A percentile compares a stretch with the other conserved stretches of the same genome.
phyloP scores from a whole-genome alignment of 2,329 filamentous ascomycete species.

The Diaporthe amygdali region DNA sequence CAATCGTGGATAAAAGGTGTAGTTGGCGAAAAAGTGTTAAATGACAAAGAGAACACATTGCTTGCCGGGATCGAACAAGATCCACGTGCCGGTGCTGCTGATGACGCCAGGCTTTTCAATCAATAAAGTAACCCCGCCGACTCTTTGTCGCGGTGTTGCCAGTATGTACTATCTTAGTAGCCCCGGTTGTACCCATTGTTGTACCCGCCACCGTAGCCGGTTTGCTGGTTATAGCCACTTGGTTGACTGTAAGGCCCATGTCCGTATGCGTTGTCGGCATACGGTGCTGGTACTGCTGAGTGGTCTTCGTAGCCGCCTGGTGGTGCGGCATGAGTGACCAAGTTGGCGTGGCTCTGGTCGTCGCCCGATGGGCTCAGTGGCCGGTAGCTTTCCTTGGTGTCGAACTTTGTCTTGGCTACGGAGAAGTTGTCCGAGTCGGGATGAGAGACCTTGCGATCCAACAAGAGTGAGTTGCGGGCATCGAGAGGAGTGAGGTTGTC shows the following conservation, averaged over 20 bases:
- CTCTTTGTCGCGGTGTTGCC: not conserved
- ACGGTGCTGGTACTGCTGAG: conserved; percentile 19
- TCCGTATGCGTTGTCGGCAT: conserved; percentile 10
- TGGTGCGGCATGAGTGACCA: conserved; percentile 47
- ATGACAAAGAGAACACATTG: conserved; percentile 24
- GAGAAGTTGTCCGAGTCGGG: conserved; percentile 48
- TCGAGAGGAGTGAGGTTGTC: conserved; percentile 88
- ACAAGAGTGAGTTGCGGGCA: conserved; percentile 83
- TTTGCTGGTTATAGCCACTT: conserved; percentile 5
- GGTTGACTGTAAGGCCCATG: conserved; percentile 8
- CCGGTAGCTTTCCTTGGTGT: conserved; percentile 35
- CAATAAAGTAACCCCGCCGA: conserved; percentile 2
- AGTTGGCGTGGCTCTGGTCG: conserved; percentile 42
- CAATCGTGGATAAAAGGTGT: conserved; percentile 23
- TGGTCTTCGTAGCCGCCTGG: conserved; percentile 31
- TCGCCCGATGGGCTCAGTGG: conserved; percentile 14
- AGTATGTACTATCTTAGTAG: not conserved
- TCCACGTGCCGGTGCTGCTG: conserved; percentile 3
- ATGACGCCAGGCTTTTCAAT: conserved; percentile 11
- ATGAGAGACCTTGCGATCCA: conserved; percentile 55
- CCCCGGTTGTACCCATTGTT: conserved; percentile 11
- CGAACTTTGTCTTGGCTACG: conserved; percentile 43
- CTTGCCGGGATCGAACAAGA: conserved; percentile 1
- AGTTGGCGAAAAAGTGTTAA: conserved; percentile 23
- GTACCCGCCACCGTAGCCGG: not conserved